Evolutionary conservation across 345 rosid species (phyloP).

Genomic region (Nasturtium officinale): DNA sequence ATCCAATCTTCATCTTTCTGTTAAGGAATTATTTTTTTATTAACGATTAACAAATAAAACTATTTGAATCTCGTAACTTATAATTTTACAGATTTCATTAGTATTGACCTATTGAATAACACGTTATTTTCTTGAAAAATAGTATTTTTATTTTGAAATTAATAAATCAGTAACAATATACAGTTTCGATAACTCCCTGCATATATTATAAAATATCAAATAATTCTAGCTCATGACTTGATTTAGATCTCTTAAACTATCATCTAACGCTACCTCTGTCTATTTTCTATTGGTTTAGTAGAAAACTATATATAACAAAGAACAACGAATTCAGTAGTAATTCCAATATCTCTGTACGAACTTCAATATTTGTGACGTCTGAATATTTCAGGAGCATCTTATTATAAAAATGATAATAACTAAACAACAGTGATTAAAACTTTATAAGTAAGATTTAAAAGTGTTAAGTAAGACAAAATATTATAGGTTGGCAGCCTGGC

Average conservation of each 20-base stretch:
- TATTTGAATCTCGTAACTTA: neutral
- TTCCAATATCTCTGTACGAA: neutral
- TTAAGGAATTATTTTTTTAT: neutral
- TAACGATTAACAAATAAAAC: neutral
- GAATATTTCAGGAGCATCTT: neutral
- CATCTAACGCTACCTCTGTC: neutral
- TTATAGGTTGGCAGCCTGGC: constrained; percentile 20
- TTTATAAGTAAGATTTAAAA: constrained; percentile 1
- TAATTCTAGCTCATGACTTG: neutral
- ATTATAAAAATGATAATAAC: neutral
- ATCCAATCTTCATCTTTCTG: neutral
- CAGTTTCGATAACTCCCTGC: neutral
- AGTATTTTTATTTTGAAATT: neutral
- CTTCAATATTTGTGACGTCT: neutral
- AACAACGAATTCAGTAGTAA: neutral
- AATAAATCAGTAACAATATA: neutral
- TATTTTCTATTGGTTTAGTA: neutral
- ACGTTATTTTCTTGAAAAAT: neutral
- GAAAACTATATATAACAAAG: neutral
- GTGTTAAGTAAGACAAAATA: constrained; percentile 12
- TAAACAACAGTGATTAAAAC: neutral
- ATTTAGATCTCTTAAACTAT: neutral
- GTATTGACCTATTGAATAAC: neutral
- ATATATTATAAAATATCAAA: neutral
- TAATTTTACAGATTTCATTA: neutral